Conservation (phyloP, 768 basidiomycete genomes). For the Auriscalpium orientale region DNA sequence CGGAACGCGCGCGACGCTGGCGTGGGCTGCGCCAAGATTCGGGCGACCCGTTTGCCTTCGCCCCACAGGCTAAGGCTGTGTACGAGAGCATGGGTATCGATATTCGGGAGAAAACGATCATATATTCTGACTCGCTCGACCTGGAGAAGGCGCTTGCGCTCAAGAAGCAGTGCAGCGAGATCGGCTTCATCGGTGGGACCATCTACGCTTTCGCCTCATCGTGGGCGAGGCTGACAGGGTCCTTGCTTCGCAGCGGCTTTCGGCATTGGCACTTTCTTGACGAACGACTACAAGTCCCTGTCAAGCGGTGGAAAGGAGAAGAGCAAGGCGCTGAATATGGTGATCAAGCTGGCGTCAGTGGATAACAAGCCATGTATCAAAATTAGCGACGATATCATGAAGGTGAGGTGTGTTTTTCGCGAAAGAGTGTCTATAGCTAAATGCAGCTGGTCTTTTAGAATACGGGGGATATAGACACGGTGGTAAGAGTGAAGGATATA, state of each 20-base stretch:
- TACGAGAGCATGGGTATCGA: slow-evolving; percentile 71
- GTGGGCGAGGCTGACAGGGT: slow-evolving; percentile 1
- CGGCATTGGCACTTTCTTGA: slow-evolving; percentile 89
- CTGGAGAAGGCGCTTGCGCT: slow-evolving; percentile 64
- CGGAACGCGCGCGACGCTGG: slow-evolving; percentile 65
- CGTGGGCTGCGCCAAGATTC: slow-evolving; percentile 86
- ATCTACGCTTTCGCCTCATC: slow-evolving; percentile 6
- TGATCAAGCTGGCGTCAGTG: slow-evolving; percentile 83
- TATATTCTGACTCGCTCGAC: slow-evolving; percentile 80
- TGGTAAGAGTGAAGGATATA: slow-evolving; percentile 42
- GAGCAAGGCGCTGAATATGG: slow-evolving; percentile 87
- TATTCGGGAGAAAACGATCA: slow-evolving; percentile 52
- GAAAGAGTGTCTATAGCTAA: not conserved
- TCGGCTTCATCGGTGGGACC: slow-evolving; percentile 56
- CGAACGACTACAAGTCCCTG: slow-evolving; percentile 71
- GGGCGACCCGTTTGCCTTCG: slow-evolving; percentile 83
- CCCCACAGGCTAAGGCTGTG: slow-evolving; percentile 58
- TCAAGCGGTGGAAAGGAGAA: slow-evolving; percentile 41
- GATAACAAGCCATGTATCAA: slow-evolving; percentile 78
- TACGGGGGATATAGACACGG: slow-evolving; percentile 43
- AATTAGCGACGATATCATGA: slow-evolving; percentile 86
- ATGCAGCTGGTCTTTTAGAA: slow-evolving; percentile 24
- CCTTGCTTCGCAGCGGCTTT: slow-evolving; percentile 54
- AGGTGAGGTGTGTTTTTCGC: slow-evolving; percentile 36
- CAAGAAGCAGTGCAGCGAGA: slow-evolving; percentile 60